Evolutionary conservation across 331 rosid genomes (phyloP), one percentile per base, ranked within the genome.

Genomic region (Stylosanthes scabra): DNA sequence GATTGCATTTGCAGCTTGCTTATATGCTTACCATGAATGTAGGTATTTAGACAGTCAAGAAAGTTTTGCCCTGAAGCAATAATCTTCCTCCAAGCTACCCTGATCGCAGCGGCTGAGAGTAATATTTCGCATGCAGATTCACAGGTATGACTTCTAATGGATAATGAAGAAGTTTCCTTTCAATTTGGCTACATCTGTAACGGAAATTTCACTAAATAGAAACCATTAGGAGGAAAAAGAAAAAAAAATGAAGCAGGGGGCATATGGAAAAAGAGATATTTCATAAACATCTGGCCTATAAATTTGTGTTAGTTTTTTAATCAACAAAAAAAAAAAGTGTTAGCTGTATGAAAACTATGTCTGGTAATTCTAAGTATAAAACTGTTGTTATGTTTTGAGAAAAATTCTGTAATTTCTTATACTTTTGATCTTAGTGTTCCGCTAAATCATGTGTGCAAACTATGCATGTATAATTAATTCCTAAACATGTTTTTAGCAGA

Each of bases 11-110:
- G 68, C 68, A 42, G 68, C 16, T 66, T 66, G 51, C 59, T 85
- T 44, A 79, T 78, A 62, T 46, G 29, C 61, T 74, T 75, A 40
- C 56, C 73, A 67, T 74, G 15, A 77, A 73, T 77, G 63, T 83
- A 95, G 99, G 82, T 92, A 64, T 85, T 86, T 66, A 86, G 77
- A 75, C 96, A 90, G 83, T 87, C 97, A 15, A 46, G 27, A 74
- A 95, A 95, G 87, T 90, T 91, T 83, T 95, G 86, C 82, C 97
- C 97, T 1, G 99, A 95, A 80, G 87, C 93, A 62, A 80, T 95
- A 72, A 55, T 60, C 44, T 91, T 91, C 84, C 89, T 95, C 61
- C 83, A 42, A 69, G 84, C 84, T 80, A 46, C 82, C 75, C 81
- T 91, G 77, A 74, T 74, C 73, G 88, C 86, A 29, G 78, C 93